Conservation (phyloP, 495 filamentous ascomycete genomes). For the Friedmanniomyces endolithicus region DNA sequence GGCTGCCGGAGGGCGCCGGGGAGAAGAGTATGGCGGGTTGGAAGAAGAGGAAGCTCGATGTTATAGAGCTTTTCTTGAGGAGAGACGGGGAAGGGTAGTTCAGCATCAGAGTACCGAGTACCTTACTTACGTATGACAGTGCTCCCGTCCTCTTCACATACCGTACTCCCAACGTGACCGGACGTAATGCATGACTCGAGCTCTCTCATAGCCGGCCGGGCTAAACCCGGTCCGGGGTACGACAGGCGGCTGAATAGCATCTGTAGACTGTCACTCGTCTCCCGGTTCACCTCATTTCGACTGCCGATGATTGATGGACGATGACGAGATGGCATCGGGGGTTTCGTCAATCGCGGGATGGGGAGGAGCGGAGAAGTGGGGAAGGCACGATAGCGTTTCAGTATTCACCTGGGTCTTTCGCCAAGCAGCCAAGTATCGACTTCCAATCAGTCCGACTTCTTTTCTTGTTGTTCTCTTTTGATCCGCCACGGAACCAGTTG, state of each 20-base stretch:
- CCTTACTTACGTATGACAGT: neutral
- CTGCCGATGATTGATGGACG: too few species aligned
- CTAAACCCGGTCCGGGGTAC: neutral
- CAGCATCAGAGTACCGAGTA: neutral
- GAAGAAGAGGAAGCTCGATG: slow-evolving; percentile 5
- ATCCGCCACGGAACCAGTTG: neutral
- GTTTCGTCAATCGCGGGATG: neutral
- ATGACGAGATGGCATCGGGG: too few species aligned
- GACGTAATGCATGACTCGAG: too few species aligned
- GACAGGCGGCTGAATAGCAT: neutral
- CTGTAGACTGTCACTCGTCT: neutral
- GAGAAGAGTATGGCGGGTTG: slow-evolving; percentile 1
- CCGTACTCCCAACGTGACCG: neutral
- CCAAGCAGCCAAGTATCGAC: neutral
- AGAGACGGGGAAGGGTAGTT: neutral
- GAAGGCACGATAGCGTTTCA: too few species aligned
- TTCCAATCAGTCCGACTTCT: neutral
- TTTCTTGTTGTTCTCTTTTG: neutral
- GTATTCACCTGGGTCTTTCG: neutral
- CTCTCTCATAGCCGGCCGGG: neutral
- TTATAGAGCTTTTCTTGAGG: slow-evolving; percentile 10
- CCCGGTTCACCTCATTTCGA: neutral
- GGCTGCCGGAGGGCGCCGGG: neutral
- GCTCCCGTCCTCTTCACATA: neutral
- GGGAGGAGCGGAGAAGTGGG: neutral